Evolutionary conservation across 192 early-diverging fungal species (phyloP), one percentile per base, ranked within the genome.

Genomic region (Glomus cerebriforme): DNA sequence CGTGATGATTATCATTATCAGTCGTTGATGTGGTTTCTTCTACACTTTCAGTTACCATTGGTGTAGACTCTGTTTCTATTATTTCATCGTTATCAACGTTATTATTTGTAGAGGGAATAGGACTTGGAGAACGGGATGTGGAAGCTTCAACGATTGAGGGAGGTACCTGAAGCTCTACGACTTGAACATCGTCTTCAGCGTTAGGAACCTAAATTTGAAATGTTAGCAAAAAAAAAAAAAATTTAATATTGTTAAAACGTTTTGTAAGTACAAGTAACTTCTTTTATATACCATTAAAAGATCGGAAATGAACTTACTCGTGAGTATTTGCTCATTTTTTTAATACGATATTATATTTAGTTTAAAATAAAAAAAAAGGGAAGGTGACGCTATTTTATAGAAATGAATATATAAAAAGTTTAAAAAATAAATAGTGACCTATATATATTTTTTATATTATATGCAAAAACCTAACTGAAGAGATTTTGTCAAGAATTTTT

Each of bases 271-370:
- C 26, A 26, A 62, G 7, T 27, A 62, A 43, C 9, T 27, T 32
- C 73, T 3, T 32, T 29, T 26, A 58, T 73, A n/a, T n/a, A n/a
- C n/a, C n/a, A n/a, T 49, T 8, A 49, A 37, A 27, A 27, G 2
- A 17, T n/a, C 15, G 10, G 10, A 15, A 1, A 59, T 32, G 29
- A 26, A 58, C 75, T 43, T 64, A 76, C 75, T 49, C 75, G 29
- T 12, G 75, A 63, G 43, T 76, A 76, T 63, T 63, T 27, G 60
- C 75, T 76, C 75, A 76, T 76, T 27, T 65, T 65, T 13, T 65
- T 43, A 3, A 9, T 43, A 1, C 10, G 15, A 19, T 49, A 49
- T 22, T 54, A 6, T 54, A 54, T 43, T 22, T 54, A 19, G 17
- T 19, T 7, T 54, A 54, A 17, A 1, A 54, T 15, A 22, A 54